phyloP scores from a whole-genome alignment of 805 yeast species.

The Ogataea ramenticola region DNA sequence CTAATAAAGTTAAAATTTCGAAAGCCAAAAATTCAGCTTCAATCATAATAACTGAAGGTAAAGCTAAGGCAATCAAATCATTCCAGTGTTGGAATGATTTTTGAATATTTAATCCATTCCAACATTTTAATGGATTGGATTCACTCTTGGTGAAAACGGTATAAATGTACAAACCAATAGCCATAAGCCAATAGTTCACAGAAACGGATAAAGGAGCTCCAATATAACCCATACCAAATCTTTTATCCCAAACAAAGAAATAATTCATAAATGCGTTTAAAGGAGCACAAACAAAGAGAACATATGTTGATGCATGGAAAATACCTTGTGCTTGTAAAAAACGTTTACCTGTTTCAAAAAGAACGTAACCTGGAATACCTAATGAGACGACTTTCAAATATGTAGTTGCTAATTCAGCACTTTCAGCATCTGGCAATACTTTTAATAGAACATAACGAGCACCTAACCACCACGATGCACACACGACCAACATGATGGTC shows the following conservation, averaged over 20 bases:
- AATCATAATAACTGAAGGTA: slow-evolving; percentile 51
- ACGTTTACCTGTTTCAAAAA: slow-evolving; percentile 50
- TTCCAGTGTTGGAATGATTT: slow-evolving; percentile 42
- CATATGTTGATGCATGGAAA: slow-evolving; percentile 48
- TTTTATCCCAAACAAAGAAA: slow-evolving; percentile 35
- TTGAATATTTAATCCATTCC: slow-evolving; percentile 39
- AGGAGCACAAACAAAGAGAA: slow-evolving; percentile 47
- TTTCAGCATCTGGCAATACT: slow-evolving; percentile 38
- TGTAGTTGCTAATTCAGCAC: slow-evolving; percentile 40
- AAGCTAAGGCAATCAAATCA: slow-evolving; percentile 34
- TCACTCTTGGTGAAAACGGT: slow-evolving; percentile 37
- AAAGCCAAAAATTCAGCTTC: slow-evolving; percentile 56
- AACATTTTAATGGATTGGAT: slow-evolving; percentile 38
- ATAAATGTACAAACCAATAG: slow-evolving; percentile 32
- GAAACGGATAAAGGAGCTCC: slow-evolving; percentile 58
- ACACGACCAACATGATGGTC: slow-evolving; percentile 30
- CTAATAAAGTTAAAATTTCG: slow-evolving; percentile 47
- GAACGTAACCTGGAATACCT: slow-evolving; percentile 50
- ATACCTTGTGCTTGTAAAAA: slow-evolving; percentile 54
- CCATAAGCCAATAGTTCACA: slow-evolving; percentile 52
- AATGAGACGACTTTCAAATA: slow-evolving; percentile 39
- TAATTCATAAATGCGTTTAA: slow-evolving; percentile 41
- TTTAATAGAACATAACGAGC: slow-evolving; percentile 23
- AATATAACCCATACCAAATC: slow-evolving; percentile 43
- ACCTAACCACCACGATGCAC: slow-evolving; percentile 34